Base-by-base conservation (phyloP, 2,329 filamentous ascomycete species). In the Westerdykella aurantiaca region DNA sequence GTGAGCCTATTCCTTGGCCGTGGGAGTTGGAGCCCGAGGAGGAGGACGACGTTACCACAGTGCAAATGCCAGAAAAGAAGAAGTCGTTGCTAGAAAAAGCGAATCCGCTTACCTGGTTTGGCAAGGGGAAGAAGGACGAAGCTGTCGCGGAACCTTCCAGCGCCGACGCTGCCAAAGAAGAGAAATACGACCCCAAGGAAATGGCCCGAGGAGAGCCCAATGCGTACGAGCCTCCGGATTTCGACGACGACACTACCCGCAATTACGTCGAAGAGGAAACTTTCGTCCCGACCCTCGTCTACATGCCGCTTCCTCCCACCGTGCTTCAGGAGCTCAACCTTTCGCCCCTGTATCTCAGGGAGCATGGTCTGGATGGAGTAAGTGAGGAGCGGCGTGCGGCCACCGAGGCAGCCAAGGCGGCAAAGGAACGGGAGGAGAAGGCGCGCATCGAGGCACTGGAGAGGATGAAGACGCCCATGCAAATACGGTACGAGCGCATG, bases 261-360 rank as follows among this genome's bases (percentile, higher is more conserved):
- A 80, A 85, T 63, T 78, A 83, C 43, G 85, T 88, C 45, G 87
- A 95, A 60, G 76, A 81, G 31, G 44, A 55, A 1, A 51, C 50
- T n/a, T 95, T 86, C 64, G 74, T 83, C 43, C 89, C 90, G n/a
- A 86, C 81, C 31, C 74, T 97, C 18, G 73, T 89, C 22, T 74
- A 78, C 13, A 78, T 86, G 21, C 91, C 91, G 12, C 88, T 95
- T 77, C 89, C 91, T 5, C 69, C 75, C 23, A 71, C 69, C n/a
- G 78, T 96, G 31, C 77, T 95, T 52, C 83, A 95, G 65, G 91
- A 97, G 74, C 75, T 97, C 62, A 79, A 89, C 62, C 85, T 86
- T 73, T 85, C 82, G 64, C 95, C 83, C 76, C 86, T 14, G 49
- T 93, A 90, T 80, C 51, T 57, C 25, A 45, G 47, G 35, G 78